Conservation (phyloP, 73 alveolate genomes). For the Stentor roeselii region DNA sequence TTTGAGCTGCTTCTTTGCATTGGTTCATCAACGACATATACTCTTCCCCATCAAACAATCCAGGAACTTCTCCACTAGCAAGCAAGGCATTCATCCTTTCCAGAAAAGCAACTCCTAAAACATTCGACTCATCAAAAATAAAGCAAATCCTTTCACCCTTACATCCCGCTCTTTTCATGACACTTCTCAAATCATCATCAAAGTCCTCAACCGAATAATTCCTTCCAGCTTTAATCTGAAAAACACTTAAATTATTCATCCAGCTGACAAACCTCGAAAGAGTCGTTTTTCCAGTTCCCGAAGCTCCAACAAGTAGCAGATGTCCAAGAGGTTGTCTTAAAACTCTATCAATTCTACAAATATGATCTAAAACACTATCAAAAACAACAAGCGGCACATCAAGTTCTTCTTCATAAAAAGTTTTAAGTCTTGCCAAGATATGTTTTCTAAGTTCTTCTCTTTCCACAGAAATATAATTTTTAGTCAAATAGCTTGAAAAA, state of each 20-base stretch:
- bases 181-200: constrained; percentile 98
- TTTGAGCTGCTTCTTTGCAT: constrained; percentile 80
- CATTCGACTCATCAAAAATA: constrained; percentile 98
- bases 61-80: constrained; percentile 99
- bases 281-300: constrained; percentile 66
- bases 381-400: constrained; percentile 97
- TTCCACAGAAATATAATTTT: constrained; percentile 80
- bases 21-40: constrained; percentile 90
- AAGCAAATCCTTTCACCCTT: constrained; percentile 97
- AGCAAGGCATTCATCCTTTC: constrained; percentile 99
- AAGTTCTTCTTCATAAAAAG: constrained; percentile 98
- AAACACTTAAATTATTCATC: constrained; percentile 95
- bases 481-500: constrained; percentile 79
- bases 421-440: constrained; percentile 77
- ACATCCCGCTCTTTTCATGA: constrained; percentile 96
- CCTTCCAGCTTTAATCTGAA: constrained; percentile 98
- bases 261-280: constrained; percentile 98
- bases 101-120: constrained; percentile 97
- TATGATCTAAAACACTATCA: constrained; percentile 97
- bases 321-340: constrained; percentile 98
- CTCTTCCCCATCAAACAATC: constrained; percentile 99
- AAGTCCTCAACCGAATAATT: constrained; percentile 96
- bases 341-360: constrained; percentile 98
- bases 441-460: constrained; percentile 90
- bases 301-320: constrained; percentile 94